Base-by-base conservation (phyloP, 805 yeast species). In the Grigorovia jiainica region DNA sequence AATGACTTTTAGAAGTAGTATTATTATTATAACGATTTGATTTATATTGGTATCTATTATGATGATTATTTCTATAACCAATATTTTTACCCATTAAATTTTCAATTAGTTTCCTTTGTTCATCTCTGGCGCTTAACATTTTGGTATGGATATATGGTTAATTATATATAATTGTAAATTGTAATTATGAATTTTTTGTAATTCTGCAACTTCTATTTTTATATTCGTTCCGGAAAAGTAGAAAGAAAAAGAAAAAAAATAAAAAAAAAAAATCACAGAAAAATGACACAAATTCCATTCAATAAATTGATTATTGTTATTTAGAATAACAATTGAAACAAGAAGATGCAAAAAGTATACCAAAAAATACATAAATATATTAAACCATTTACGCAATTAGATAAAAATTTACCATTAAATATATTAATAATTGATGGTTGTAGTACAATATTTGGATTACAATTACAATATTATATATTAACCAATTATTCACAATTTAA, bases 101-200 rank as follows among this genome's bases (percentile, higher is more conserved):
- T 57, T 84, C 92, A 23, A 87, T 64, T 39, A 77, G 72, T 63
- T 75, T 73, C 39, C 90, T 63, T 59, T 87, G 95, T 56, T 82
- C 71, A 20, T 61, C 83, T 24, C 85, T 84, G 1, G 90, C 79
- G 58, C 72, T 68, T 33, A 54, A 54, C 61, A 54, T 55, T n/a
- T 29, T 40, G 20, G 19, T 21, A 10, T 31, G 20, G 7, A 27
- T 27, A 11, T 10, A 5, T 7, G 5, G n/a, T 11, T 27, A 11
- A 10, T 27, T 27, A 11, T n/a, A 27, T 10, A 7, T 27, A 27
- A 10, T 7, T 24, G 27, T 7, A 10, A 24, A 7, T 7, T 7
- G 7, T 24, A 24, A 7, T 24, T 7, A 7, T 24, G 7, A 7
- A 7, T 7, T 24, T 24, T 24, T 24, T 24, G 27, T 7, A 15